A percentile compares a stretch with the other conserved stretches of the same genome.
phyloP scores from a whole-genome alignment of 306 rosid genomes.

The Senna siamea region DNA sequence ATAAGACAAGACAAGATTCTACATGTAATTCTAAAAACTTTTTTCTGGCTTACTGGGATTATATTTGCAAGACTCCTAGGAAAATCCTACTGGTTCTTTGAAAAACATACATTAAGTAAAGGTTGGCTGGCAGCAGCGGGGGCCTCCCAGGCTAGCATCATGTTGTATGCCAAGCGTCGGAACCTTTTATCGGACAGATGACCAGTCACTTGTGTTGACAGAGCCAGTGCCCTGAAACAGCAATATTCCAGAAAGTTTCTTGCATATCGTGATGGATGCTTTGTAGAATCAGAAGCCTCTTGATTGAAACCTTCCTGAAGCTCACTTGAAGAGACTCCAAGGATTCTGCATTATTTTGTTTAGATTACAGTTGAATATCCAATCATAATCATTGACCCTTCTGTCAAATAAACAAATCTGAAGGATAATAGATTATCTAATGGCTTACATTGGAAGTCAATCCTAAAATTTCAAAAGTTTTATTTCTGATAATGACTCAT shows the following conservation, averaged over 20 bases:
- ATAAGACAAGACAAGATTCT: too few relatives aligned
- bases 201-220: conserved; percentile 66
- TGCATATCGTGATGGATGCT: conserved; percentile 70
- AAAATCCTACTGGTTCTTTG: conserved; percentile 32
- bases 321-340: conserved; percentile 69
- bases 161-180: conserved; percentile 81
- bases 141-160: conserved; percentile 98
- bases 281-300: conserved; percentile 84
- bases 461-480: conserved; percentile 18
- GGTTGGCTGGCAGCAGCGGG: conserved; percentile 80
- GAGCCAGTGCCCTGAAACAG: conserved; percentile 85
- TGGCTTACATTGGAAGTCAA: conserved; percentile 17
- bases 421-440: conserved; percentile 20
- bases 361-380: conserved; percentile 38
- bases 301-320: conserved; percentile 79
- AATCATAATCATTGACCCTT: conserved; percentile 32
- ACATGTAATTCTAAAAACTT: not conserved
- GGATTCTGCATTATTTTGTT: conserved; percentile 69
- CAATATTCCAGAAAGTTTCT: conserved; percentile 93
- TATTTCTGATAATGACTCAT: conserved; percentile 6
- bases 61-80: conserved; percentile 17
- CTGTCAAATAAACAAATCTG: conserved; percentile 22
- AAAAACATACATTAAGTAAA: conserved; percentile 60
- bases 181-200: conserved; percentile 80
- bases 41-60: conserved; percentile 1